These are phyloP conservation scores for Penicillium decumbens DNA, from an alignment of 2,329 filamentous ascomycete genomes.

Conservation along the genomic window DNA sequence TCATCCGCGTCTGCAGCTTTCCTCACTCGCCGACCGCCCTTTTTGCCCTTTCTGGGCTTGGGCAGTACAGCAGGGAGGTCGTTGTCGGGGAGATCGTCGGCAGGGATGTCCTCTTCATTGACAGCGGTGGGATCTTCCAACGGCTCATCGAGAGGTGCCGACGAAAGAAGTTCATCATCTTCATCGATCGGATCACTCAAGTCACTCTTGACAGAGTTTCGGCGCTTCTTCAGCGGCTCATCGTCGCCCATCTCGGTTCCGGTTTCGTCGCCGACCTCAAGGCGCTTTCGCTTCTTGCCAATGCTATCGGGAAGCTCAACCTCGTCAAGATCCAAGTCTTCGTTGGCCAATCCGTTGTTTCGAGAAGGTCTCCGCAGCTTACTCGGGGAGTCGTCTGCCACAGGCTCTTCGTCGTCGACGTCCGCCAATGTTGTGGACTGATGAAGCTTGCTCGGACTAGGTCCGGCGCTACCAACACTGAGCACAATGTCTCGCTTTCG, in stretches of 20 bases:
- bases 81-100: slow-evolving; percentile 31
- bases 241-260: slow-evolving; percentile 36
- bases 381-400: slow-evolving; percentile 39
- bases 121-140: slow-evolving; percentile 30
- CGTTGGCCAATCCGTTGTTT: slow-evolving; percentile 29
- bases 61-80: slow-evolving; percentile 28
- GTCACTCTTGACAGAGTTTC: slow-evolving; percentile 38
- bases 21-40: slow-evolving; percentile 45
- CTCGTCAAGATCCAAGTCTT: slow-evolving; percentile 25
- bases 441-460: slow-evolving; percentile 72
- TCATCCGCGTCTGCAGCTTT: slow-evolving; percentile 39
- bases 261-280: slow-evolving; percentile 34
- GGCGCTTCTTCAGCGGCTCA: slow-evolving; percentile 41
- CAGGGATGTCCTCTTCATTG: slow-evolving; percentile 30
- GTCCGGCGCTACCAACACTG: slow-evolving; percentile 56
- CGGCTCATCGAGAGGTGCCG: slow-evolving; percentile 24
- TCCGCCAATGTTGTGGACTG: slow-evolving; percentile 50
- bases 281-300: slow-evolving; percentile 42
- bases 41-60: slow-evolving; percentile 43
- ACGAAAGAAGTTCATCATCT: slow-evolving; percentile 33
- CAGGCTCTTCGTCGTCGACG: slow-evolving; percentile 49
- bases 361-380: slow-evolving; percentile 34
- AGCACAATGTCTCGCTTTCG: slow-evolving; percentile 60
- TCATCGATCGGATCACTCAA: slow-evolving; percentile 32
- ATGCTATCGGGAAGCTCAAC: slow-evolving; percentile 29